phyloP scores from a whole-genome alignment of 2,329 filamentous ascomycete species.

The Ceratocystis eucalypticola region DNA sequence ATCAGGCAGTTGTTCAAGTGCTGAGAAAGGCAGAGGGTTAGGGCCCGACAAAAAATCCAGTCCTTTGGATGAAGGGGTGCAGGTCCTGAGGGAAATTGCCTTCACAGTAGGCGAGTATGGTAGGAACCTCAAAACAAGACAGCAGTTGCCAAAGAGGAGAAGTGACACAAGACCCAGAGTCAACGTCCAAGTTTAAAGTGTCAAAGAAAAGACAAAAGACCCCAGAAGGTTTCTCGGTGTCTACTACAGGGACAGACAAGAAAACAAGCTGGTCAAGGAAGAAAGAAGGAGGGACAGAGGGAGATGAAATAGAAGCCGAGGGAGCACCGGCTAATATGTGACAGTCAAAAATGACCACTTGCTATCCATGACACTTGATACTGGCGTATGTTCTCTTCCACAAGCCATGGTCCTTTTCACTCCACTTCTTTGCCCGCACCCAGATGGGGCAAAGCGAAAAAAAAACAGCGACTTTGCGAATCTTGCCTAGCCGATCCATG shows the following conservation, averaged over 20 bases:
- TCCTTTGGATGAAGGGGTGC: neutral
- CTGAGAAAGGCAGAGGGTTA: neutral
- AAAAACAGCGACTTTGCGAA: neutral
- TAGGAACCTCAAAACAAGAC: neutral
- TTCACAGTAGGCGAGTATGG: neutral
- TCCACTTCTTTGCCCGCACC: neutral
- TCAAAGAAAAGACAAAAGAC: neutral
- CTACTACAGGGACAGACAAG: neutral
- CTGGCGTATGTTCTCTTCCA: neutral
- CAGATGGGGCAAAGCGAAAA: neutral
- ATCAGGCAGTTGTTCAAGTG: neutral
- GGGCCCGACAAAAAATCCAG: neutral
- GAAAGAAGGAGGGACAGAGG: neutral
- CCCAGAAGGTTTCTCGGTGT: neutral
- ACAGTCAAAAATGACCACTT: neutral
- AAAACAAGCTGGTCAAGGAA: neutral
- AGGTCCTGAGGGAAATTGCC: neutral
- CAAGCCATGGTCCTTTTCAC: neutral
- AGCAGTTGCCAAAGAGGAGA: neutral
- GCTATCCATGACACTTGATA: neutral
- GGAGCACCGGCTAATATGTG: neutral
- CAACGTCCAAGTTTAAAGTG: conserved; percentile 1
- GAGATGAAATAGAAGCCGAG: neutral
- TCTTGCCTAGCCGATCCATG: neutral
- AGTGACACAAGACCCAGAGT: conserved; percentile 1